Base-by-base conservation (phyloP, 768 basidiomycete species). In the Suillus weaverae region DNA sequence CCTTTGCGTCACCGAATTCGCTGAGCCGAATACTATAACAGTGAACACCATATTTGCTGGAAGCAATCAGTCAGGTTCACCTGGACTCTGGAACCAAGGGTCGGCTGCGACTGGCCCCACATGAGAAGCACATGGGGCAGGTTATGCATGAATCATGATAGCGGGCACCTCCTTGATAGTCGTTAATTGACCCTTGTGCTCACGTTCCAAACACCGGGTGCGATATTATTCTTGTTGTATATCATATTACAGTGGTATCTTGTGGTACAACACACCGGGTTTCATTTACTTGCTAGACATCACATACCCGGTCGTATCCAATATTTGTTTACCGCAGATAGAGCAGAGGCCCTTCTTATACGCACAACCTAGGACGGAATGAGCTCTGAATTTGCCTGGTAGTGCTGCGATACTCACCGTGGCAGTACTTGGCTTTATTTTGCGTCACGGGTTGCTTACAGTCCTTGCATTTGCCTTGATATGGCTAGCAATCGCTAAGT, bases 401-500 rank as follows among this genome's bases (percentile, higher is more conserved):
- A 68, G 67, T n/a, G 62, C 61, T 39, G 48, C 38, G 51, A 62
- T 63, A 73, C 85, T 66, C 70, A 91, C 92, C 90, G 83, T 95
- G 92, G 71, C 93, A 95, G 77, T 92, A 94, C 78, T 93, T 94
- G 43, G 90, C 93, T 71, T 84, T 86, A 74, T 94, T 94, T 83
- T 95, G 93, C 10, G 92, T 93, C 53, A 87, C 86, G 0, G 87
- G 82, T 71, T 89, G 89, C 77, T 94, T 94, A 73, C 93, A 95
- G 70, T 93, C 92, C 76, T 90, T 94, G 74, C 92, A 95, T 75
- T 91, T 93, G 43, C 85, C 84, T 77, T 91, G 88, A 79, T 95
- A 95, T 39, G 93, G 93, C 90, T 94, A 72, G 38, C 18, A 30
- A 16, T 48, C 26, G 16, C 54, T 22, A 30, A 63, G 61, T 60